Base-by-base conservation (phyloP, 2,329 filamentous ascomycete species). In the Sporothrix pallida region DNA sequence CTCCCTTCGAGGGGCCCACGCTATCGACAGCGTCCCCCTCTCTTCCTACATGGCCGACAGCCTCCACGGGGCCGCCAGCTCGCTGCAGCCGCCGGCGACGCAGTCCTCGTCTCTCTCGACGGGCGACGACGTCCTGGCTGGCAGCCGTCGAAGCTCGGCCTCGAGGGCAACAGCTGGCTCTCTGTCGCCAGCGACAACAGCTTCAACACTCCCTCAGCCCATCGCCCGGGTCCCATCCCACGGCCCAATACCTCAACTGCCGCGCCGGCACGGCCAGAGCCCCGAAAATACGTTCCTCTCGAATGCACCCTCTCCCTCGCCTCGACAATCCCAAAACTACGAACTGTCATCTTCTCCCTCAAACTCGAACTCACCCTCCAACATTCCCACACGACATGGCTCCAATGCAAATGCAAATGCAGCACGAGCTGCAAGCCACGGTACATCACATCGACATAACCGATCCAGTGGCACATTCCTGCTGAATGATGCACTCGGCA, bases 401-500 rank as follows among this genome's bases (percentile, higher is more conserved):
- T 7, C 62, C 37, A n/a, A 60, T 46, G 56, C 60, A 56, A 56
- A 56, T 56, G n/a, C 48, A 52, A 52, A 52, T 17, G 52, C 52
- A n/a, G 26, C 17, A 44, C 46, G 26, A 26, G 50, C 56, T 15
- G 48, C 31, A 2, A 42, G 44, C 63, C 72, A 72, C 54, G 72
- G 69, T 15, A 58, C 69, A 10, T 26, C 69, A 13, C 74, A 75
- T 56, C 71, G 72, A 12, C 72, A 73, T 37, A 80, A 83, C 44
- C 83, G 85, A 17, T 81, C 85, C 6, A 84, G 82, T 75, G 85
- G 86, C 65, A 85, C 84, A 8, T 89, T 89, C 77, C 82, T 89
- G 70, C 82, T 89, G 15, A 81, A 84, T 44, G 86, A 87, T 75
- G 78, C 83, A 2, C 78, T 86, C 23, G 73, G 78, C 44, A 78